These are phyloP conservation scores for Bipolaris zeicola DNA, from an alignment of 2,329 filamentous ascomycete species.

Conservation along the genomic window DNA sequence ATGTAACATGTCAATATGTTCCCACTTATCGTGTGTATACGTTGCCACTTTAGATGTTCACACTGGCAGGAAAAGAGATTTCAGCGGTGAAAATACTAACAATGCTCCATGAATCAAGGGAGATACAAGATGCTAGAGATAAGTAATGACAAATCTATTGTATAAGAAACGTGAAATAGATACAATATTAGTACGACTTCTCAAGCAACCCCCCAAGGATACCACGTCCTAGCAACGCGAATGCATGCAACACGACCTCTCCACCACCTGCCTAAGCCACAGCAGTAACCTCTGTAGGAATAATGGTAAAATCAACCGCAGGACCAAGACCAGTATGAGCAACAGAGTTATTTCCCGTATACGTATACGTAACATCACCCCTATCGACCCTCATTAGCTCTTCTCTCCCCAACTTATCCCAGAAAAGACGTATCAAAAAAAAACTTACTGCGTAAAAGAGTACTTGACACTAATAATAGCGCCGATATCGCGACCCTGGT, in stretches of 20 bases:
- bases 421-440: too few species aligned
- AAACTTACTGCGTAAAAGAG: constrained; percentile 23
- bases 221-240: neutral
- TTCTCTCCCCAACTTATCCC: too few species aligned
- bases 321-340: neutral
- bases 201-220: neutral
- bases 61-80: too few species aligned
- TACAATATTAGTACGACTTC: neutral
- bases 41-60: too few species aligned
- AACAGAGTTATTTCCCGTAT: constrained; percentile 4
- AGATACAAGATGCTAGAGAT: too few species aligned
- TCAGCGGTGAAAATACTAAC: too few species aligned
- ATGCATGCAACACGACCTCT: neutral
- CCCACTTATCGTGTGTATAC: too few species aligned
- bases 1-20: too few species aligned
- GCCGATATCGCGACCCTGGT: constrained; percentile 13
- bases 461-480: constrained; percentile 21
- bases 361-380: constrained; percentile 6
- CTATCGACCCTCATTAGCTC: neutral
- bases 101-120: too few species aligned
- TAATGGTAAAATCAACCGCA: constrained; percentile 8
- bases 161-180: neutral
- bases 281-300: constrained; percentile 15
- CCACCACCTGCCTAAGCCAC: neutral
- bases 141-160: neutral